phyloP scores from a whole-genome alignment of 371 early-diverging fungal genomes.

The Basidiobolus meristosporus region DNA sequence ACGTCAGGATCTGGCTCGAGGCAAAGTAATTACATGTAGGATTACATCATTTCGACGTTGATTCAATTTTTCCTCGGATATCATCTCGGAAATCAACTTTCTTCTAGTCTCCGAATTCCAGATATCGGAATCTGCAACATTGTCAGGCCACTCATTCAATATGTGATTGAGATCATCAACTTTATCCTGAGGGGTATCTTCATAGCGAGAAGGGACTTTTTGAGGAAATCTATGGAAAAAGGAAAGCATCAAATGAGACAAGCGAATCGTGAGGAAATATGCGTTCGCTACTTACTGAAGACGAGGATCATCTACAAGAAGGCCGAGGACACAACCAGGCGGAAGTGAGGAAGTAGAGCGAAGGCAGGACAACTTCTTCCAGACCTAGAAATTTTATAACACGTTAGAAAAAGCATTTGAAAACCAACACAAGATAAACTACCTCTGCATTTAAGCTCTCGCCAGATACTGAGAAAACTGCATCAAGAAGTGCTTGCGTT shows the following conservation, averaged over 20 bases:
- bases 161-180: conserved; percentile 9
- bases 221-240: conserved; percentile 39
- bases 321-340: conserved; percentile 36
- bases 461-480: conserved; percentile 16
- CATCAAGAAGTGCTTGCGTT: conserved; percentile 41
- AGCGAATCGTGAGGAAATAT: not conserved
- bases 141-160: conserved; percentile 33
- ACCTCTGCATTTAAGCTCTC: too few species aligned
- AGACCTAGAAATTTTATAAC: conserved; percentile 12
- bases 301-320: conserved; percentile 54
- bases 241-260: conserved; percentile 2
- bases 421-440: too few species aligned
- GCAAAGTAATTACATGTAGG: not conserved
- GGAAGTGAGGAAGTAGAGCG: conserved; percentile 45
- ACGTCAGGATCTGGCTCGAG: not conserved
- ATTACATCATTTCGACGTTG: conserved; percentile 32
- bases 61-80: conserved; percentile 42
- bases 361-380: conserved; percentile 21
- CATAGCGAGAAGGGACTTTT: conserved; percentile 28
- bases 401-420: too few species aligned
- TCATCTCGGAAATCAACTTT: conserved; percentile 13
- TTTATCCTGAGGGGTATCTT: conserved; percentile 9
- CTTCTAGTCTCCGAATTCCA: conserved; percentile 35
- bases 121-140: conserved; percentile 23
- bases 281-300: conserved; percentile 26